Conservation (phyloP, 139 green algal genomes). For the Tetradesmus obliquus region DNA sequence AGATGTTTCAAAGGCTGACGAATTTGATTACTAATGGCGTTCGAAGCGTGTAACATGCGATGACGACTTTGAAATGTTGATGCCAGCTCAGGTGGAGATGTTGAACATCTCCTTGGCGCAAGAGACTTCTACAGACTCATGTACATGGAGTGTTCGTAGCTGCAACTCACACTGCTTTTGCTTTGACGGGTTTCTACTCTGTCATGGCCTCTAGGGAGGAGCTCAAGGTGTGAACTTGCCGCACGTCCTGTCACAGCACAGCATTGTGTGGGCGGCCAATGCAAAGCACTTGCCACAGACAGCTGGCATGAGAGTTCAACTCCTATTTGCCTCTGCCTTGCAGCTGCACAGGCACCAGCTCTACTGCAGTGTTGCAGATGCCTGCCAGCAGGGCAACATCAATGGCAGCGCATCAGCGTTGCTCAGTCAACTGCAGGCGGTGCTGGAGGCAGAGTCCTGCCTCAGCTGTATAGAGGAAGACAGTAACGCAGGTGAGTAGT, state of each 20-base stretch:
- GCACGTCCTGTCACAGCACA: neutral
- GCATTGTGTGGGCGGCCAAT: neutral
- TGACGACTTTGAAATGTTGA: neutral
- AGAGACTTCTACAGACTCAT: no score
- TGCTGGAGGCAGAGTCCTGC: slow-evolving; percentile 37
- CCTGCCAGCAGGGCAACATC: slow-evolving; percentile 1
- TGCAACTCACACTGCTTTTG: no score
- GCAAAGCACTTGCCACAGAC: neutral
- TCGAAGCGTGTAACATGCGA: neutral
- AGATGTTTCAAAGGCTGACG: neutral
- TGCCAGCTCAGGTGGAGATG: neutral
- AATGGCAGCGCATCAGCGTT: neutral
- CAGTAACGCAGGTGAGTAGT: neutral
- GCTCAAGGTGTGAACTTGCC: slow-evolving; percentile 2
- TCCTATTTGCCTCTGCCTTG: neutral
- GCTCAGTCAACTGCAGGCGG: slow-evolving; percentile 27
- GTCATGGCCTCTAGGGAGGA: slow-evolving; percentile 5
- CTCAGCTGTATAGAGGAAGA: slow-evolving; percentile 10
- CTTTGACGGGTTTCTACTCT: no score
- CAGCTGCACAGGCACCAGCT: slow-evolving; percentile 31
- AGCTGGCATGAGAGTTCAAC: neutral
- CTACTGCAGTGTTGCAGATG: slow-evolving; percentile 35
- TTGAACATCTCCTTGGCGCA: neutral
- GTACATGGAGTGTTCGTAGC: no score
- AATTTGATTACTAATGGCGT: neutral